phyloP scores from a whole-genome alignment of 2,329 filamentous ascomycete genomes.

The Cryphonectria nitschkei region DNA sequence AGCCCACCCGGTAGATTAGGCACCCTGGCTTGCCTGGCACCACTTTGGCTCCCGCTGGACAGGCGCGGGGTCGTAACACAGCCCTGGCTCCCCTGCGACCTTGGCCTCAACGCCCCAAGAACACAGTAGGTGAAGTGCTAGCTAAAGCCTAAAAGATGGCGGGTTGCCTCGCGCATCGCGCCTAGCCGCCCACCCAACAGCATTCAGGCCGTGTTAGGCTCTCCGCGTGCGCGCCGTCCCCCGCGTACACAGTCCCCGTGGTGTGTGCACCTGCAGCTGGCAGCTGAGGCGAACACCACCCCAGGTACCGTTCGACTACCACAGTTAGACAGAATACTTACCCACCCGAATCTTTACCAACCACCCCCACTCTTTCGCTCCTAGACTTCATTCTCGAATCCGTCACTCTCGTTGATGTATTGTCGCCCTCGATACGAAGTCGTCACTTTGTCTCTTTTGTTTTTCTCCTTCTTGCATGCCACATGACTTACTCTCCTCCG shows the following conservation, averaged over 20 bases:
- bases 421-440: slow-evolving; percentile 3
- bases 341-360: background rate
- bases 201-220: background rate
- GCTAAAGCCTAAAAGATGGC: background rate
- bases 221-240: slow-evolving; percentile 1
- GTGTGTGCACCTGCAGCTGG: slow-evolving; percentile 17
- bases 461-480: background rate
- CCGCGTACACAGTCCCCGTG: slow-evolving; percentile 4
- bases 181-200: background rate
- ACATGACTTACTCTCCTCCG: background rate
- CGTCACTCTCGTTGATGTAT: background rate
- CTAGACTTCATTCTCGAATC: background rate
- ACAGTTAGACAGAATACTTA: background rate
- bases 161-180: slow-evolving; percentile 7
- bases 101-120: background rate
- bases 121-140: background rate
- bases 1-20: background rate
- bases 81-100: background rate
- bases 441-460: background rate
- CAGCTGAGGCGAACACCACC: slow-evolving; percentile 14
- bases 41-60: background rate
- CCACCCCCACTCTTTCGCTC: background rate
- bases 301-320: background rate
- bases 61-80: background rate
- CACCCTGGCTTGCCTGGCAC: background rate